Conservation (phyloP, 1,284 basidiomycete genomes). For the Rugiboletus extremiorientalis region DNA sequence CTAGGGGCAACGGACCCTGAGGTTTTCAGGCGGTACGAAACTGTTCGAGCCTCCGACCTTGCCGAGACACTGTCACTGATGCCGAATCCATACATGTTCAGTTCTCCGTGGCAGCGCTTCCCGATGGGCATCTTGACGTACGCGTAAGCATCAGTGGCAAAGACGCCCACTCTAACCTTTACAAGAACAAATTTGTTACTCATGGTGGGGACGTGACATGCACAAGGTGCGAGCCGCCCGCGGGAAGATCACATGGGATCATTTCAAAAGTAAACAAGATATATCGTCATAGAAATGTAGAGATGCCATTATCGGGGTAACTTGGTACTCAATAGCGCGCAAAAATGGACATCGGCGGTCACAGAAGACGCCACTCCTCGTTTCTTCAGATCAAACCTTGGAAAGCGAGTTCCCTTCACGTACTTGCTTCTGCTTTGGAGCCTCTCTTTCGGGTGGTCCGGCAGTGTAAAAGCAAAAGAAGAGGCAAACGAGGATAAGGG, state of each 20-base stretch:
- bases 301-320: too few species aligned
- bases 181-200: too few species aligned
- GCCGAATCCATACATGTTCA: too few species aligned
- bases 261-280: slow-evolving; percentile 5
- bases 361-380: neutral
- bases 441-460: slow-evolving; percentile 17
- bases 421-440: neutral
- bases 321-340: neutral
- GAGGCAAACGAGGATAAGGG: slow-evolving; percentile 17
- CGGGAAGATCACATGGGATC: neutral
- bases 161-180: too few species aligned
- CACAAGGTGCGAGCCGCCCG: neutral
- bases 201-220: neutral
- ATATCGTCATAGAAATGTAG: slow-evolving; percentile 1
- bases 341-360: slow-evolving; percentile 5
- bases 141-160: too few species aligned
- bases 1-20: too few species aligned
- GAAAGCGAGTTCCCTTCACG: neutral
- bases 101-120: too few species aligned
- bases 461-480: slow-evolving; percentile 26
- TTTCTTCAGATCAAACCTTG: neutral
- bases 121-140: too few species aligned
- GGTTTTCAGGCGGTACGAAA: too few species aligned
- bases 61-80: too few species aligned
- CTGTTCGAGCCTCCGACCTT: too few species aligned